Evolutionary conservation across 2,329 filamentous ascomycete genomes (phyloP).

Genomic region (Colletotrichum sp.): DNA sequence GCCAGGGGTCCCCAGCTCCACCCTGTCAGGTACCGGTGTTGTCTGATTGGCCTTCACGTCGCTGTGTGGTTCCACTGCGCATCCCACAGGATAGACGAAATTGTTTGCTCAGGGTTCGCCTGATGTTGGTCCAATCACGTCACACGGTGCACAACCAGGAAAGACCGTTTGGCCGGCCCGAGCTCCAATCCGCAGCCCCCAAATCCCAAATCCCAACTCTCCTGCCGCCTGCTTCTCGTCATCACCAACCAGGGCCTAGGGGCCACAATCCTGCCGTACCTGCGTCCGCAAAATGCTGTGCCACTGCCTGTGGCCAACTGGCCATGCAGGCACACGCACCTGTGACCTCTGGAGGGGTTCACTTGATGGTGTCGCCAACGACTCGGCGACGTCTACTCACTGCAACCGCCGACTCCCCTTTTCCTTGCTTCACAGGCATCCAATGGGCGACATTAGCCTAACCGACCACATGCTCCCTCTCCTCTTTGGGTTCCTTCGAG

Average conservation of each 20-base stretch:
- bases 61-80: neutral
- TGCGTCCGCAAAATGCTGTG: neutral
- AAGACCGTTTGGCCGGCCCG: neutral
- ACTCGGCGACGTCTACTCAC: neutral
- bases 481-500: neutral
- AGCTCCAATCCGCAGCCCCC: constrained; percentile 6
- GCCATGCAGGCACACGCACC: neutral
- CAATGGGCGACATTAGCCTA: neutral
- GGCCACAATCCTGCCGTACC: neutral
- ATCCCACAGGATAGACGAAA: constrained; percentile 11
- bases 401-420: neutral
- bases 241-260: neutral
- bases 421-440: neutral
- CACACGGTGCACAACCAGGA: neutral
- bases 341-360: neutral
- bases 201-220: neutral
- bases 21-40: constrained; percentile 6
- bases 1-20: neutral
- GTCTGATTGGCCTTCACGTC: neutral
- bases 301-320: neutral
- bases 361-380: neutral
- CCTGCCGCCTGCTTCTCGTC: neutral
- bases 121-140: constrained; percentile 1
- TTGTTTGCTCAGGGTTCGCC: constrained; percentile 17
- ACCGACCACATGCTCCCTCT: neutral